phyloP scores from a whole-genome alignment of 1,284 basidiomycete genomes.

The Rhodotorula sp. region DNA sequence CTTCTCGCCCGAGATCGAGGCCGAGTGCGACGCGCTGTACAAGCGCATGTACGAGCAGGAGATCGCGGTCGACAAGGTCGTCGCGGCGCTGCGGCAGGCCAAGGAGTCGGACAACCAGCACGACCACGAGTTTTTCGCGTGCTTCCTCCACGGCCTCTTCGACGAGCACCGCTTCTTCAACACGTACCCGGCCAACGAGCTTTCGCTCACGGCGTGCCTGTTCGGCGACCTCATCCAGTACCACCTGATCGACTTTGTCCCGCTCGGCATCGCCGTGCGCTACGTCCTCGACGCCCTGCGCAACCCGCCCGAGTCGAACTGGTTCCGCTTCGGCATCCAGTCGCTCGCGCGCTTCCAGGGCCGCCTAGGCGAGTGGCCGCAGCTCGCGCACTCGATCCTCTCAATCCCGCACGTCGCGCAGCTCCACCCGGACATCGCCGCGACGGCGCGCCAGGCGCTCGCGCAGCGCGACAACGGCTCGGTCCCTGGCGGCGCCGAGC shows the following conservation, averaged over 20 bases:
- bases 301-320: slow-evolving; percentile 83
- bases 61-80: slow-evolving; percentile 91
- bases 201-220: slow-evolving; percentile 92
- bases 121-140: slow-evolving; percentile 96
- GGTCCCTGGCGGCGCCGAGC: slow-evolving; percentile 7
- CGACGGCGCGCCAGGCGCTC: slow-evolving; percentile 71
- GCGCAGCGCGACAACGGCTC: slow-evolving; percentile 46
- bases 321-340: slow-evolving; percentile 94
- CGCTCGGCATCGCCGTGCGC: slow-evolving; percentile 93
- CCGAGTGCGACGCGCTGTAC: slow-evolving; percentile 92
- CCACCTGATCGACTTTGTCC: slow-evolving; percentile 90
- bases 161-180: slow-evolving; percentile 99
- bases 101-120: slow-evolving; percentile 78
- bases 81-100: slow-evolving; percentile 78
- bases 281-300: slow-evolving; percentile 94
- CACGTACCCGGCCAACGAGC: slow-evolving; percentile 89
- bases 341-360: slow-evolving; percentile 86
- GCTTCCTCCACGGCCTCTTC: slow-evolving; percentile 98
- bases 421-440: slow-evolving; percentile 79
- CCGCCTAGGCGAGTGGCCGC: slow-evolving; percentile 89
- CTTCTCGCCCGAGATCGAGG: slow-evolving; percentile 85
- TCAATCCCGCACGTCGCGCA: slow-evolving; percentile 85
- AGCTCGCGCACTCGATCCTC: slow-evolving; percentile 84
- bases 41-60: slow-evolving; percentile 95
- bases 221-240: slow-evolving; percentile 96